Conservation (phyloP, 225 moss, liverwort and hornwort genomes). For the Anthoceros angustus region DNA sequence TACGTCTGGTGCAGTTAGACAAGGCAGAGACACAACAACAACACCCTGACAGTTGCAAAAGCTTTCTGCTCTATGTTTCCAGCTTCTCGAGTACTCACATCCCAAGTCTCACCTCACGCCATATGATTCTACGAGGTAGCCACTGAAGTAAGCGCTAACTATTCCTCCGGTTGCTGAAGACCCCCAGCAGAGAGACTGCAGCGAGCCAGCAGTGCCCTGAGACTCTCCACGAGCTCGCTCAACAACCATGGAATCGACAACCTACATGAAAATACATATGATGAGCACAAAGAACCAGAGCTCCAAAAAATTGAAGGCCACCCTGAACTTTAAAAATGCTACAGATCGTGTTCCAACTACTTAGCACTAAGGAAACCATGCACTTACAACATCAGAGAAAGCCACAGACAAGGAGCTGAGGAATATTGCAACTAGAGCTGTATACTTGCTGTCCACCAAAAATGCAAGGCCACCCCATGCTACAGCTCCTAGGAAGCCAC, state of each 20-base stretch:
- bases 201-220: constrained; percentile 68
- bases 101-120: constrained; percentile 47
- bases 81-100: background rate
- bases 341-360: too few relatives aligned
- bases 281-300: background rate
- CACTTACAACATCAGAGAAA: constrained; percentile 98
- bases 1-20: background rate
- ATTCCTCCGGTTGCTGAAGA: constrained; percentile 74
- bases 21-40: background rate
- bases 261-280: constrained; percentile 23
- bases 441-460: constrained; percentile 80
- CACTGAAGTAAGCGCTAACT: constrained; percentile 87
- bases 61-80: background rate
- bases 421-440: constrained; percentile 68
- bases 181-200: constrained; percentile 98
- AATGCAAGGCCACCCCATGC: constrained; percentile 74
- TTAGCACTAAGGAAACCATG: constrained; percentile 12
- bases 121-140: constrained; percentile 68
- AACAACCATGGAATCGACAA: constrained; percentile 99
- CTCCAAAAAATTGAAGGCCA: background rate
- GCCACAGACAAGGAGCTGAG: constrained; percentile 96
- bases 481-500: constrained; percentile 69
- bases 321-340: background rate
- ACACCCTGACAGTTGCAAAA: background rate
- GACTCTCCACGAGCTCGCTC: constrained; percentile 95